Conservation (phyloP, 257 asterid genomes). For the Nicotiana obtusifolia region DNA sequence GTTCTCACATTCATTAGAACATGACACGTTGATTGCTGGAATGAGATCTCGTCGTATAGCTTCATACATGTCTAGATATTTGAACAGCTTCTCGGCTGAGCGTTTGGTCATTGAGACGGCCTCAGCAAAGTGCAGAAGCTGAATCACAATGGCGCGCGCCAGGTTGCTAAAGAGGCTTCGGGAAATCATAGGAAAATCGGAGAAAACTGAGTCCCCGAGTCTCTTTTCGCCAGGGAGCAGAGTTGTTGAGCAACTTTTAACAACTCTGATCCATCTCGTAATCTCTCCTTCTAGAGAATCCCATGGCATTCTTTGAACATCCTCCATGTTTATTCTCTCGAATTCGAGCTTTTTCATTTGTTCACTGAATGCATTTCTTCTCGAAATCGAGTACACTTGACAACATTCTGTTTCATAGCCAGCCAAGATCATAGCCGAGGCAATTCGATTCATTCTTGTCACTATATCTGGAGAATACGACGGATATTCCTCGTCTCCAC, state of each 20-base stretch:
- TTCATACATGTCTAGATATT: constrained; percentile 69
- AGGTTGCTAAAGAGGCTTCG: constrained; percentile 40
- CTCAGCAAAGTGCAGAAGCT: constrained; percentile 75
- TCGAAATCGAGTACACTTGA: constrained; percentile 53
- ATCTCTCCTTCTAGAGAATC: constrained; percentile 62
- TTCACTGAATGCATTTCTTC: constrained; percentile 41
- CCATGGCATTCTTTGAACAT: constrained; percentile 57
- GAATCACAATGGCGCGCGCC: constrained; percentile 53
- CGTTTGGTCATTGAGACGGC: constrained; percentile 62
- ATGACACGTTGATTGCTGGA: constrained; percentile 28
- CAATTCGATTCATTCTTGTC: constrained; percentile 47
- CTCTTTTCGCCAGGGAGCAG: constrained; percentile 55
- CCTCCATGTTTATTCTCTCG: constrained; percentile 62
- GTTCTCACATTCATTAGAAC: constrained; percentile 23
- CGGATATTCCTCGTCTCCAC: constrained; percentile 30
- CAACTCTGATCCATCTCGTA: constrained; percentile 55
- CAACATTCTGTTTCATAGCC: constrained; percentile 79
- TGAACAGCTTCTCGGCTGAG: constrained; percentile 78
- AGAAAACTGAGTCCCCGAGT: constrained; percentile 46
- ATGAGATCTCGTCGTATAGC: constrained; percentile 42
- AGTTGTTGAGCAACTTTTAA: constrained; percentile 32
- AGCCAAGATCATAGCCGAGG: constrained; percentile 45
- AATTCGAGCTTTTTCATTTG: constrained; percentile 47
- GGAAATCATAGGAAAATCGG: constrained; percentile 34
- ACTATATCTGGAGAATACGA: constrained; percentile 36